Percentiles rank a stretch among this genome's conserved stretches.
Evolutionary conservation across 768 basidiomycete genomes (phyloP).

Genomic region (Kwoniella sp.): DNA sequence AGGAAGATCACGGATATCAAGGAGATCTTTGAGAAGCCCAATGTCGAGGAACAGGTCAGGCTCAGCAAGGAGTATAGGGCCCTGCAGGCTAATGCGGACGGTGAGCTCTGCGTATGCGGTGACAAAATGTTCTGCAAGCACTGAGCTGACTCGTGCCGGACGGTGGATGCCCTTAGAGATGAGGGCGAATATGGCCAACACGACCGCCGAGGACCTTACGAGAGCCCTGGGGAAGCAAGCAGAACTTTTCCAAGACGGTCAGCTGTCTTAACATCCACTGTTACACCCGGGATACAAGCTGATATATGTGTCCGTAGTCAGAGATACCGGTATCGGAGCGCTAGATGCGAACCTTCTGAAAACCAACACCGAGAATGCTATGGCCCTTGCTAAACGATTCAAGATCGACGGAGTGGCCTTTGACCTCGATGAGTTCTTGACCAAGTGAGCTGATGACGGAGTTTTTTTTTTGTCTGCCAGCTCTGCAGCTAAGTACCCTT

Average conservation of each 20-base stretch:
- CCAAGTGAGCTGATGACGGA: conserved; percentile 36
- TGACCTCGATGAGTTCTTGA: conserved; percentile 86
- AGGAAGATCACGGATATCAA: conserved; percentile 25
- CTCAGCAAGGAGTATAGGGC: conserved; percentile 31
- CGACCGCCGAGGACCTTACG: conserved; percentile 24
- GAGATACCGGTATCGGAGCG: conserved; percentile 82
- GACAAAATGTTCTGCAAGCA: background rate
- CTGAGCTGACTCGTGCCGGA: background rate
- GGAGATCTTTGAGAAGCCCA: conserved; percentile 31
- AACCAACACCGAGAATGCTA: conserved; percentile 74
- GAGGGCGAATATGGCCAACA: conserved; percentile 34
- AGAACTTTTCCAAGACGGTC: conserved; percentile 29
- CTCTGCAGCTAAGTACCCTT: no score
- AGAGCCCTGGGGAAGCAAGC: conserved; percentile 18
- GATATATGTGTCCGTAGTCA: conserved; percentile 40
- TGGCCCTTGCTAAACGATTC: conserved; percentile 86
- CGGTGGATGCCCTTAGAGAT: conserved; percentile 18
- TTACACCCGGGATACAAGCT: background rate
- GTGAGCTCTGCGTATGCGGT: conserved; percentile 25
- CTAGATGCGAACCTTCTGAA: conserved; percentile 83
- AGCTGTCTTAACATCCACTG: background rate
- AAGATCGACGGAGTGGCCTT: conserved; percentile 85
- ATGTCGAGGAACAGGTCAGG: conserved; percentile 31
- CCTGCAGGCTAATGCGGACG: conserved; percentile 38
- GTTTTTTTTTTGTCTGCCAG: background rate